Conservation (phyloP, 192 early-diverging fungal genomes). For the Phycomyces nitens region DNA sequence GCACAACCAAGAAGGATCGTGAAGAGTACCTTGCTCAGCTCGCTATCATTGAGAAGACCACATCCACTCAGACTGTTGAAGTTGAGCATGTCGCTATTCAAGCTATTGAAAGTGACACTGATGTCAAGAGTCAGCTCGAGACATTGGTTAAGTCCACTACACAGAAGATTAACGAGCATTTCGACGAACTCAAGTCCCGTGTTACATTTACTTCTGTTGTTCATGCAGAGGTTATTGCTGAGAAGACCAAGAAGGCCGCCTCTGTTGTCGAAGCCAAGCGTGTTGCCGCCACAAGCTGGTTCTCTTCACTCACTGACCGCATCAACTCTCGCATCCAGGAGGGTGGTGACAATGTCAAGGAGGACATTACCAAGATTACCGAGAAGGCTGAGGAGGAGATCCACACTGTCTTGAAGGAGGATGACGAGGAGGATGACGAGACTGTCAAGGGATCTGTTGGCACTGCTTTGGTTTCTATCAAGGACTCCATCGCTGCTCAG, state of each 20-base stretch:
- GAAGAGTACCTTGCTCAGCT: slow-evolving; percentile 7
- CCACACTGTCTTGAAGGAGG: slow-evolving; percentile 8
- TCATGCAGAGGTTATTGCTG: neutral
- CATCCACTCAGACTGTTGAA: slow-evolving; percentile 1
- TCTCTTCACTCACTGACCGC: slow-evolving; percentile 2
- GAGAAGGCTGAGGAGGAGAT: slow-evolving; percentile 1
- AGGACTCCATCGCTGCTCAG: neutral
- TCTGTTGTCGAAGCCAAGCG: slow-evolving; percentile 9
- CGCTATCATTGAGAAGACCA: neutral
- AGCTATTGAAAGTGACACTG: slow-evolving; percentile 1
- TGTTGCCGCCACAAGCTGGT: slow-evolving; percentile 4
- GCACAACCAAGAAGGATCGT: neutral
- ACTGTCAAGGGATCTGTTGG: slow-evolving; percentile 3
- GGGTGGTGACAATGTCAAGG: slow-evolving; percentile 14
- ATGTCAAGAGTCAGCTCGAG: slow-evolving; percentile 11
- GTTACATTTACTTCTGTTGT: slow-evolving; percentile 2
- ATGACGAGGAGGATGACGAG: slow-evolving; percentile 4
- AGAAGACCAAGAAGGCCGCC: slow-evolving; percentile 6
- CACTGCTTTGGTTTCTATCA: neutral
- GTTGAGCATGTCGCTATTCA: slow-evolving; percentile 17
- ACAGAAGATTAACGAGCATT: slow-evolving; percentile 11
- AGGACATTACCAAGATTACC: slow-evolving; percentile 13
- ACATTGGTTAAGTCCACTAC: neutral
- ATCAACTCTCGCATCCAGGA: slow-evolving; percentile 1
- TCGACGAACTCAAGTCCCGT: slow-evolving; percentile 9